phyloP scores from a whole-genome alignment of 306 rosid species.

The Lathyrus sativus region DNA sequence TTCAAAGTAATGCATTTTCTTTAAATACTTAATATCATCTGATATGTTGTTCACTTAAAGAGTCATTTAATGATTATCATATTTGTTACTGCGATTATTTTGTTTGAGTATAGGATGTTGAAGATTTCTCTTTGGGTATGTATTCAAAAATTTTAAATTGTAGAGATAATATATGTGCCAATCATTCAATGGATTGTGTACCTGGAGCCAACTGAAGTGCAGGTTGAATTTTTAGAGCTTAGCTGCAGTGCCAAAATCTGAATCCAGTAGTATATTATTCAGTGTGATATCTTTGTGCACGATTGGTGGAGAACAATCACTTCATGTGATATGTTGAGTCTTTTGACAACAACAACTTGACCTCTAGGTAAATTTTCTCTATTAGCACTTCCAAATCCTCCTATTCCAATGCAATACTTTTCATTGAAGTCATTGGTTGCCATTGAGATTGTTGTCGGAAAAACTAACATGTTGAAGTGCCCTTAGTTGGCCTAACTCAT shows the following conservation, averaged over 20 bases:
- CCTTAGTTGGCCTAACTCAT: slow-evolving; percentile 46
- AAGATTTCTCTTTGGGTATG: slow-evolving; percentile 52
- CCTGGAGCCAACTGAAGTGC: slow-evolving; percentile 79
- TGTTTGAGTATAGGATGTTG: slow-evolving; percentile 28
- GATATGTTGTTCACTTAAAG: no score
- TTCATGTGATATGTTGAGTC: no score
- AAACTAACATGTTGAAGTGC: slow-evolving; percentile 59
- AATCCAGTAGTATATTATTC: slow-evolving; percentile 57
- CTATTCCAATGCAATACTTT: no score
- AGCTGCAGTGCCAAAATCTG: slow-evolving; percentile 63
- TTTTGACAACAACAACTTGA: no score
- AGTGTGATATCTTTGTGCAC: slow-evolving; percentile 68
- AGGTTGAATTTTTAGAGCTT: slow-evolving; percentile 47
- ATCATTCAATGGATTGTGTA: slow-evolving; percentile 24
- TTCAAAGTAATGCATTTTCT: not conserved
- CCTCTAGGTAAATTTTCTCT: no score
- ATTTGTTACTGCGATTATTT: no score
- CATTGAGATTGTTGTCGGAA: slow-evolving; percentile 44
- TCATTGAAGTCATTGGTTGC: no score
- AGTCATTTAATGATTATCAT: no score
- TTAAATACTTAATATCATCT: no score
- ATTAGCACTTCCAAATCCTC: no score
- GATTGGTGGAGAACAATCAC: no score
- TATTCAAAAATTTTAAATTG: not conserved
- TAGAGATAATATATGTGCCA: not conserved